Conservation (phyloP, 2,329 filamentous ascomycete genomes). For the Cladosporium sp. region DNA sequence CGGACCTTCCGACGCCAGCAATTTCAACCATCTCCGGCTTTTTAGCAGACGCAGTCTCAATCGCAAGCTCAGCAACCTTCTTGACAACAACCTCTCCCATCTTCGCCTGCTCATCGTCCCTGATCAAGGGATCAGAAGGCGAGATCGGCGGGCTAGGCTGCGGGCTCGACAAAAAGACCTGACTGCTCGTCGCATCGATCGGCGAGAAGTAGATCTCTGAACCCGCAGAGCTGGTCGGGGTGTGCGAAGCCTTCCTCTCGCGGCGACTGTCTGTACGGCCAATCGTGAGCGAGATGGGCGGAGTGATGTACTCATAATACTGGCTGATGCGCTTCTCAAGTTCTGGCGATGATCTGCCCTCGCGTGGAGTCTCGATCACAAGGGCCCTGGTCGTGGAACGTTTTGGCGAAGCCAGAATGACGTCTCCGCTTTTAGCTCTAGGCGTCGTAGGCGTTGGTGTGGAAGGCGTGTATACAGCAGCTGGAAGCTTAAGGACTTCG, state of each 20-base stretch:
- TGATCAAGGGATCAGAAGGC: conserved; percentile 2
- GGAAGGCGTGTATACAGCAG: neutral
- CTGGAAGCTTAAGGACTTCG: neutral
- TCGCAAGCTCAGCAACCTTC: neutral
- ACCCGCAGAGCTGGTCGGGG: conserved; percentile 10
- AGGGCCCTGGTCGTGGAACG: neutral
- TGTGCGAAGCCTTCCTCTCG: conserved; percentile 10
- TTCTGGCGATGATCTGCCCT: neutral
- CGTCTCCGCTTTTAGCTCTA: neutral
- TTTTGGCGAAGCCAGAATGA: neutral
- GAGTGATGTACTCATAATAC: conserved; percentile 16
- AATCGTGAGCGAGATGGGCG: neutral
- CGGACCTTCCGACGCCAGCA: conserved; percentile 13
- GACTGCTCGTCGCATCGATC: conserved; percentile 25
- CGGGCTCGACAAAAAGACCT: conserved; percentile 29
- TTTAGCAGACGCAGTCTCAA: neutral
- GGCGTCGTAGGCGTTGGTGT: neutral
- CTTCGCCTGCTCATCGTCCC: neutral
- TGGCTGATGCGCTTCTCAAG: conserved; percentile 8
- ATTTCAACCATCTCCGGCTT: conserved; percentile 19
- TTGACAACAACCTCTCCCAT: neutral
- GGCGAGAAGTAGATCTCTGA: conserved; percentile 33
- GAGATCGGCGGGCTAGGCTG: conserved; percentile 25
- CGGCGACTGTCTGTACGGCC: neutral
- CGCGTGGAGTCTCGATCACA: neutral